Evolutionary conservation across 2,329 filamentous ascomycete species (phyloP), one percentile per base, ranked within the genome.

Genomic region (Paecilomyces variotii): DNA sequence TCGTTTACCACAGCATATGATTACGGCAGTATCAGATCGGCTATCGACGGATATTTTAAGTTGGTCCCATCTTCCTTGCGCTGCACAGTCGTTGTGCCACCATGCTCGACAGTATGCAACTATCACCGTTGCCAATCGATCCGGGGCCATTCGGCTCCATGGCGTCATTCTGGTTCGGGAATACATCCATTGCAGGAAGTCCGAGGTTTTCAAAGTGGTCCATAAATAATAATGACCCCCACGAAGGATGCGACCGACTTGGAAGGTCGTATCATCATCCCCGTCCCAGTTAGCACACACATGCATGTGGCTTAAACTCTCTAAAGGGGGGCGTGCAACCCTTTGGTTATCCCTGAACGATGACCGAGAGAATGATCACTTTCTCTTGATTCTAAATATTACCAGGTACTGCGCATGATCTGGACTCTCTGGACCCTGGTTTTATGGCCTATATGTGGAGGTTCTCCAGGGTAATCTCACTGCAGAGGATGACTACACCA

Each of bases 231-330:
- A 10, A 32, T 32, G 9, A 74, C 55, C 62, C 68, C 32, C 57
- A 67, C 0, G 71, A 75, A 19, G 12, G 63, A 70, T 4, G 64
- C 67, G 19, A 64, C 63, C 12, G 67, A 76, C 27, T 69, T 80
- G 6, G 64, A 67, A 9, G 77, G 77, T 51, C 74, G 74, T 1
- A 71, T 82, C 63, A 67, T 81, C 54, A 76, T 81, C 53, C 80
- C 79, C 0, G 79, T 79, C 0, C 70, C 82, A 10, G 74, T 82
- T 60, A 80, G 78, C 28, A 80, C 78, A 1, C 80, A 82, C 61
- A 77, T 79, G 58, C 79, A 82, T 59, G 75, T 78, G 0, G 78
- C 76, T 0, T 79, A 82, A 4, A 69, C 69, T 1, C 70, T 82
- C 2, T 71, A 82, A 1, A 72, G 79, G 14, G 27, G 28, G 34